Base-by-base conservation (phyloP, 2,329 filamentous ascomycete genomes). In the Stemphylium beticola region DNA sequence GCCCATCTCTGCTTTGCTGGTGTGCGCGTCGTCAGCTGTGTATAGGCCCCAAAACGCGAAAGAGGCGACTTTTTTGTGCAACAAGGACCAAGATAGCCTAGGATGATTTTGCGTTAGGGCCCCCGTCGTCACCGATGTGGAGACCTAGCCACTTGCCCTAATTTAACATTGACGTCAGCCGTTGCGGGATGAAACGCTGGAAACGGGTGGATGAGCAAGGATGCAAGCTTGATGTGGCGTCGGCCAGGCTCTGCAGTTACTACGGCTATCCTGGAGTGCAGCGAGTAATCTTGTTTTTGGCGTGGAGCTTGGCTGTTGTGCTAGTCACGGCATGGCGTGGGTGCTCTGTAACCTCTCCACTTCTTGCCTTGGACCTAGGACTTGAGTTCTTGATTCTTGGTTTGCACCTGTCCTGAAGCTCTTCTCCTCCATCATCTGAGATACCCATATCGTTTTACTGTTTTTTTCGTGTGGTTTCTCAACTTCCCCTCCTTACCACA, bases 281-380 rank as follows among this genome's bases (percentile, higher is more conserved):
- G 55, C 52, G 29, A 40, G 36, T 62, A 75, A 74, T 75, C 73
- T 72, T 75, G 71, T 71, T 75, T 75, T 72, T 64, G 55, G 53
- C 34, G 45, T 49, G 45, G 45, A 53, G 51, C 51, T n/a, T 7
- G 37, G 45, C 39, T 22, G 55, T 49, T 58, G 62, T 55, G 51
- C 61, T 45, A 45, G 50, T 41, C 50, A 34, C 39, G 44, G 44
- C 38, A 34, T 53, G 49, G 39, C 31, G 39, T 31, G 39, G 22
- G 37, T 46, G 17, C 43, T 38, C 26, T 17, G 24, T 49, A 24
- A 34, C 44, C 33, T 49, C 49, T 54, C 40, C 49, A 42, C 61
- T 55, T 61, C 12, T 50, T 38, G 37, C 44, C 32, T 45, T 58
- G n/a, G 36, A 22, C 37, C 37, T 22, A n/a, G 36, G 36, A 38